Conservation (phyloP, 2,329 filamentous ascomycete species). For the Hypoxylon sp. region DNA sequence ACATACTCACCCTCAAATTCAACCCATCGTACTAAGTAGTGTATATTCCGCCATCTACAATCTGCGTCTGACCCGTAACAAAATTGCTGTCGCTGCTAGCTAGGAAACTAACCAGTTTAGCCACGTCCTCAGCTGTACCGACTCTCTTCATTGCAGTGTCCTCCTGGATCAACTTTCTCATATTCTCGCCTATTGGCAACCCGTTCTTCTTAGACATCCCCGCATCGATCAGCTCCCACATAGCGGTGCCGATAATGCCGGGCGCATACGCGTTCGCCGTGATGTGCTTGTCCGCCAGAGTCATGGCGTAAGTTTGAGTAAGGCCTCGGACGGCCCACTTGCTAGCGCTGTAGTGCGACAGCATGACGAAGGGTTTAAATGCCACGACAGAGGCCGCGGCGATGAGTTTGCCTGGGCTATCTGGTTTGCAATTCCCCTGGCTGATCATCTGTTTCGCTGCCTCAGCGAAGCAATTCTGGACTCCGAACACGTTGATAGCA, state of each 20-base stretch:
- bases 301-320: constrained; percentile 75
- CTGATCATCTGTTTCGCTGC: constrained; percentile 75
- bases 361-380: constrained; percentile 69
- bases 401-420: constrained; percentile 60
- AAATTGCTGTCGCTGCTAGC: constrained; percentile 71
- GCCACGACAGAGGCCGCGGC: constrained; percentile 68
- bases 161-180: constrained; percentile 67
- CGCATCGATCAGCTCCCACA: constrained; percentile 78
- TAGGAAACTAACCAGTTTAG: constrained; percentile 72
- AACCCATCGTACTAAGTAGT: constrained; percentile 43
- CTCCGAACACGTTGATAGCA: constrained; percentile 73
- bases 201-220: constrained; percentile 66
- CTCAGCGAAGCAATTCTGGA: constrained; percentile 73
- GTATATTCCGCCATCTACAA: constrained; percentile 72
- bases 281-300: constrained; percentile 73
- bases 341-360: constrained; percentile 73
- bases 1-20: not conserved
- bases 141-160: constrained; percentile 69
- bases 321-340: constrained; percentile 77
- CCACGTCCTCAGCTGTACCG: constrained; percentile 73
- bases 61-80: constrained; percentile 74
- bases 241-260: constrained; percentile 74
- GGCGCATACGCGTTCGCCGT: constrained; percentile 77
- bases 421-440: constrained; percentile 63
- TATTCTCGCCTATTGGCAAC: constrained; percentile 64